Base-by-base conservation (phyloP, 148 eudicot species). In the Cornus suecica region DNA sequence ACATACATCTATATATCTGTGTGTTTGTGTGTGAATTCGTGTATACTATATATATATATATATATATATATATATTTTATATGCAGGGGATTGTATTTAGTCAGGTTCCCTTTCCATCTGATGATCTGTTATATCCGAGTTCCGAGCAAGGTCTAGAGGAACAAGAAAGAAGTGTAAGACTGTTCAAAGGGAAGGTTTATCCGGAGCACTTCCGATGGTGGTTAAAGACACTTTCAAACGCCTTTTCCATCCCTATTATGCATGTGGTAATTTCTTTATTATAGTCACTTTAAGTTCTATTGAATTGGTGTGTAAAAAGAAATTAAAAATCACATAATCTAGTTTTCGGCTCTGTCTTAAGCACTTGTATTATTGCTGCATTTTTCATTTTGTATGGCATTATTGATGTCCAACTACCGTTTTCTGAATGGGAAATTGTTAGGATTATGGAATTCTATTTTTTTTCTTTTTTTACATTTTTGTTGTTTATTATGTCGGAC, bases 61-160 rank as follows among this genome's bases (percentile, higher is more conserved):
- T 8, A 52, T 52, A 52, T 52, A 48, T 48, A 48, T 48, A 48
- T 48, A 48, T 48, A 48, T 48, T n/a, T n/a, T n/a, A n/a, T n/a
- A n/a, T n/a, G n/a, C 68, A 94, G 97, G 99, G 97, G 28, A 72
- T 75, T 51, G 89, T 92, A 5, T 95, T 95, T 71, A 88, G 84
- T 70, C 94, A 97, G 0, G 82, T 95, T 71, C 80, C 88, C 13
- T 92, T 89, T 80, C 77, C 83, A 66, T 28, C 87, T 10, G 92
- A 88, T 41, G 77, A 76, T 80, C 67, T 87, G 20, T 24, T 74
- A 18, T 69, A 76, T 0, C 23, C 70, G 0, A 77, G 18, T 41
- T 22, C 70, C 0, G 86, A 81, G 30, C 73, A 71, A 63, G 85
- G 64, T 16, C 79, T 66, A 8, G 85, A 74, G 48, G 87, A 75